Evolutionary conservation across 2,329 filamentous ascomycete genomes (phyloP).

Genomic region (Neofusicoccum laricinum): DNA sequence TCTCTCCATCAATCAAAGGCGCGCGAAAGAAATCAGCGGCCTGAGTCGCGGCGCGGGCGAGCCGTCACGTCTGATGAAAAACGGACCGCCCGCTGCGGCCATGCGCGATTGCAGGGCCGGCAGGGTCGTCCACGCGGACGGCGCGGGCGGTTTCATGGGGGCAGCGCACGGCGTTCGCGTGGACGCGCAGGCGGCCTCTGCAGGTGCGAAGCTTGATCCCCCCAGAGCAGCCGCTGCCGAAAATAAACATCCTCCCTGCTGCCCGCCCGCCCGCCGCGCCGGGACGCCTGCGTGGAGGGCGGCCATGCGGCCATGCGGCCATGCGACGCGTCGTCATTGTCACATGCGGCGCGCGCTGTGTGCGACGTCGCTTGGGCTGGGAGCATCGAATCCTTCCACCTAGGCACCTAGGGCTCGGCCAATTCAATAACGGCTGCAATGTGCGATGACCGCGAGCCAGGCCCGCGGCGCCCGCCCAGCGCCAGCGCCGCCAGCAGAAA

Average conservation of each 20-base stretch:
- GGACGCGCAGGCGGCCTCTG: conserved; percentile 1
- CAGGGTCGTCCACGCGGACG: conserved; percentile 3
- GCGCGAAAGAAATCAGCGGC: not conserved
- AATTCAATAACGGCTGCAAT: not conserved
- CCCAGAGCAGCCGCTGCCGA: conserved; percentile 5
- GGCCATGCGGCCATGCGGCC: too few species aligned
- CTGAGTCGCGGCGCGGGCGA: not conserved
- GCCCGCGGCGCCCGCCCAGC: not conserved
- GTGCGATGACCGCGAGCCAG: not conserved
- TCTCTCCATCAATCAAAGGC: conserved; percentile 13
- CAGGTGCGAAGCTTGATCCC: conserved; percentile 1
- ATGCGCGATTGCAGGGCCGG: conserved; percentile 4
- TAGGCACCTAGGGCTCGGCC: too few species aligned
- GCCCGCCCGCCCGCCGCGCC: not conserved
- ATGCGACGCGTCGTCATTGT: conserved; percentile 3
- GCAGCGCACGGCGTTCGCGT: not conserved
- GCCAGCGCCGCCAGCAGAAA: not conserved
- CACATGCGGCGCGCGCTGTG: not conserved
- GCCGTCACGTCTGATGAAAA: conserved; percentile 4
- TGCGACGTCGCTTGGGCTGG: not conserved
- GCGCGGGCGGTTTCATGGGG: not conserved
- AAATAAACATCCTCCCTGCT: conserved; percentile 1
- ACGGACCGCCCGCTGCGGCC: conserved; percentile 4
- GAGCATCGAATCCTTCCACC: not conserved
- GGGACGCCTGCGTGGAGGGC: not conserved